Evolutionary conservation across 78 protist species (phyloP), one percentile per base, ranked within the genome.

Genomic region (Parvularia atlantis): DNA sequence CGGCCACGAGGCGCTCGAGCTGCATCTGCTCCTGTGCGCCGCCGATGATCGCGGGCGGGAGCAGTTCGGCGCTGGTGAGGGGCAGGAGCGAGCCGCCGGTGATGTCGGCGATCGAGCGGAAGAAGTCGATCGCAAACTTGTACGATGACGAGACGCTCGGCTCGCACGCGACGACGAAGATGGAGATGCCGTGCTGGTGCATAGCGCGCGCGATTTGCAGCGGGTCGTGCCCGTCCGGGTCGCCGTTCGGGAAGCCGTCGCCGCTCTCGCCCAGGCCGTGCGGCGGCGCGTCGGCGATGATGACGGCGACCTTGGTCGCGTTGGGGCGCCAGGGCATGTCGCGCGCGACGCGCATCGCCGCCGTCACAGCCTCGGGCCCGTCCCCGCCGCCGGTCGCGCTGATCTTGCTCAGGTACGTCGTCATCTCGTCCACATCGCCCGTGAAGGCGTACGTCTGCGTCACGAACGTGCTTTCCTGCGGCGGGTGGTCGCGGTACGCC

Each of bases 401-500:
- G 35, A 70, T 65, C 54, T 31, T 26, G n/a, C 9, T 13, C 36
- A 70, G 33, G n/a, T 20, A 26, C 14, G 4, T 10, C 13, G 5
- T 2, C 75, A 70, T 70, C 66, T 33, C 48, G 1, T 2, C 7
- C 20, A 37, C 31, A 11, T 40, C 22, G 3, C 19, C 36, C 17
- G 67, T 37, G 67, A 53, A 70, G 6, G 66, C 33, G 19, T 28
- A 37, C 0, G 4, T 11, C 22, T 17, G 9, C 54, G 75, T 70
- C 26, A 70, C 46, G 68, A 37, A 70, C 36, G 54, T 37, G 14
- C 4, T 1, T 4, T 70, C 75, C 37, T 70, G 75, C 36, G 75
- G 75, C 2, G 75, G 75, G 64, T 70, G 75, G 22, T 70, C 75
- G 19, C 75, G 75, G 63, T 70, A 70, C 26, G 61, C 43, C 24